Base-by-base conservation (phyloP, 345 rosid genomes). In the Lumnitzera racemosa region DNA sequence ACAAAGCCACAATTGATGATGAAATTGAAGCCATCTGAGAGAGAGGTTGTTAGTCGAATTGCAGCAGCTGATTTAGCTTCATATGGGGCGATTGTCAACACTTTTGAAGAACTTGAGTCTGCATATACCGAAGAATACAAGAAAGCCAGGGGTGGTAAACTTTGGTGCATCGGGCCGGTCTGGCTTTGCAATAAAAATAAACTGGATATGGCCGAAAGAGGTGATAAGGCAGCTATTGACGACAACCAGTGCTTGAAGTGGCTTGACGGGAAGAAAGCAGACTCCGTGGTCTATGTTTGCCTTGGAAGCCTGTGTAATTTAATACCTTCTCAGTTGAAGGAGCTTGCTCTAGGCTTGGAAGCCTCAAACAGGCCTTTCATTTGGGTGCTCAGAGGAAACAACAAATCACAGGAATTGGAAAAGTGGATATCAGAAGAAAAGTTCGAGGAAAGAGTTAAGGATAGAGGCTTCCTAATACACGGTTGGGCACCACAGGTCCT, bases 401-500 rank as follows among this genome's bases (percentile, higher is more conserved):
- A 50, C 6, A 43, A 49, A 25, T 66, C 68, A 14, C 15, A 58
- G 0, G 71, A 70, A 11, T 29, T 70, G 8, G 71, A 55, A 50
- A 55, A 72, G n/a, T 75, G 83, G 80, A 36, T 78, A 17, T n/a
- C 8, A 5, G 73, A 64, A 12, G 49, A 52, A 9, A 63, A 67
- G 27, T 78, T 63, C 14, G 75, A 75, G 62, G 65, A 67, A 49
- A 70, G 70, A 52, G 46, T 51, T 11, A 56, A 65, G 50, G 78
- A 54, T 13, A 58, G 72, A 61, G 75, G 83, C 0, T 25, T 75
- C 31, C 4, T 78, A 63, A 57, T 75, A 15, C 24, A 67, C 0
- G 83, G 74, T 12, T 75, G 83, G 78, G 80, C 78, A 8, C 80
- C 82, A 2, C 79, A 78, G 36, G 68, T 72, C 3, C 20, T 67